Conservation (phyloP, 1,284 basidiomycete species). For the Hypsizygus ulmarius region DNA sequence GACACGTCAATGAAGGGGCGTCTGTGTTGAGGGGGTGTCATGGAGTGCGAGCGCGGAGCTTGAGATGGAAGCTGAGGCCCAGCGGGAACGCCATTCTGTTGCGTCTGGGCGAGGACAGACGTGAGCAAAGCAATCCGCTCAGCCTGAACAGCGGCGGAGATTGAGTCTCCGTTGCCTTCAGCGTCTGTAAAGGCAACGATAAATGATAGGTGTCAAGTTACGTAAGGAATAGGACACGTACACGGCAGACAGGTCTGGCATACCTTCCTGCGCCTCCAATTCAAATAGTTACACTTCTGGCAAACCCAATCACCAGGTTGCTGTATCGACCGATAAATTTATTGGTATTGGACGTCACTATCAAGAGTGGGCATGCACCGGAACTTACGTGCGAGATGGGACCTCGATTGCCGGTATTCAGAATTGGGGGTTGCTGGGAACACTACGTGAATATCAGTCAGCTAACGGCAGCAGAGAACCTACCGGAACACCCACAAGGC, state of each 20-base stretch:
- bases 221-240: constrained; percentile 28
- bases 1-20: constrained; percentile 34
- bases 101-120: constrained; percentile 59
- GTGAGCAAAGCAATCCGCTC: constrained; percentile 76
- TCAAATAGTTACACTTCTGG: constrained; percentile 78
- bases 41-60: constrained; percentile 39
- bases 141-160: constrained; percentile 76
- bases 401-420: constrained; percentile 86
- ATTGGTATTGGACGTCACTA: constrained; percentile 1
- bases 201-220: constrained; percentile 8
- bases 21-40: constrained; percentile 43
- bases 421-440: constrained; percentile 71
- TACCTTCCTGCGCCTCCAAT: constrained; percentile 83
- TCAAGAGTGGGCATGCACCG: constrained; percentile 10
- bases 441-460: constrained; percentile 12
- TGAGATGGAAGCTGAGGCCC: constrained; percentile 24
- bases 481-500: constrained; percentile 51
- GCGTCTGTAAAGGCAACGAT: constrained; percentile 48
- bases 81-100: constrained; percentile 21
- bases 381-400: constrained; percentile 63
- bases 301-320: constrained; percentile 94
- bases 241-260: constrained; percentile 87
- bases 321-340: constrained; percentile 32
- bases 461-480: constrained; percentile 21
- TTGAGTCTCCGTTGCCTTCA: constrained; percentile 81